Evolutionary conservation across 75 land plant species (phyloP), one percentile per base, ranked within the genome.

Genomic region (Adiantum capillusveneris): DNA sequence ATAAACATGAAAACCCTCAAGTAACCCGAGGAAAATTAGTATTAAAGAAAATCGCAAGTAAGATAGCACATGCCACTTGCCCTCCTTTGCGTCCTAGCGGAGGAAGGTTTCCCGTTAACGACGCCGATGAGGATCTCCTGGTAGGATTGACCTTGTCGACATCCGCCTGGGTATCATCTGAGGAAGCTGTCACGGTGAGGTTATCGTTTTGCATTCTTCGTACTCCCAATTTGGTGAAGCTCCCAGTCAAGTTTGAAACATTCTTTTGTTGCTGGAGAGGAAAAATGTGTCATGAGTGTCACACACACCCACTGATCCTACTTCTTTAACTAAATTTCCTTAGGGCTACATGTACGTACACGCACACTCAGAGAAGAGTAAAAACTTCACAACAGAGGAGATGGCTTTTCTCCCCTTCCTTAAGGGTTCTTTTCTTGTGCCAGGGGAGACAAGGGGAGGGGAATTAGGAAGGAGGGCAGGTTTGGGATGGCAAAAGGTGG

Each of bases 41-140:
- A 14, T 9, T 41, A 41, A 14, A 41, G 14, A 41, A 9, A 14
- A 41, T 9, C 9, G 37, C 37, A 34, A 34, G 9, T 34, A 34
- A 34, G 9, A 34, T 34, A 34, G 3, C 7, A 5, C 37, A 5
- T 9, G 37, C 9, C 9, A 34, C 50, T 18, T 46, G 22, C 50
- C 50, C 50, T 46, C 50, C 50, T 46, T 21, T 46, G 3, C 50
- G 50, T 3, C 50, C 50, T 46, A 21, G 5, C 43, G n/a, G n/a
- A 34, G 37, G 9, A 34, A 34, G 37, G 9, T 9, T 34, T 34
- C 37, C 37, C 37, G 7, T 9, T 5, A 46, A 6, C 3, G 50
- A 46, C 5, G 50, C 22, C 22, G 50, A 46, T 21, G 50, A 46
- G 3, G 50, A 17, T 46, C 50, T 46, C 14, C 50, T 46, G 14